A percentile compares a stretch with the other conserved stretches of the same genome.
Conservation (phyloP, 345 rosid genomes). For the Sisymbrium altissimum region DNA sequence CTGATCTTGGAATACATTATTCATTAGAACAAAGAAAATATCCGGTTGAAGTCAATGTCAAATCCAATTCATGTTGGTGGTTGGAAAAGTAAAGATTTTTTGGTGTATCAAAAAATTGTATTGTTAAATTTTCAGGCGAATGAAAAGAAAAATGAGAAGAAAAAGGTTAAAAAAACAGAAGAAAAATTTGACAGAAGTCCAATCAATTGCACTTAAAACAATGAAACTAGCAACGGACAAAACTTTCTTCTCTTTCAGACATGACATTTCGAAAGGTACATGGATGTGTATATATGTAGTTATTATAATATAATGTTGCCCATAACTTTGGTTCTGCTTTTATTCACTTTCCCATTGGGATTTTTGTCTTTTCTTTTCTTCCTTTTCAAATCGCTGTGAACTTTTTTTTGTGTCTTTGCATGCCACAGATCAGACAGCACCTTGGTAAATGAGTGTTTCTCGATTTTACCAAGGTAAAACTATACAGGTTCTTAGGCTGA, state of each 20-base stretch:
- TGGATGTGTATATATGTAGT: background rate
- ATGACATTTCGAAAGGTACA: slow-evolving; percentile 28
- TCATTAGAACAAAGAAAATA: no score
- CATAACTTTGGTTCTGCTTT: slow-evolving; percentile 25
- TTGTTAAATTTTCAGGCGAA: background rate
- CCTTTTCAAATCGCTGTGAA: slow-evolving; percentile 1
- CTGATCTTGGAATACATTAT: no score
- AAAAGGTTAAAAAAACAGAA: background rate
- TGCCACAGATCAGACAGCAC: slow-evolving; percentile 26
- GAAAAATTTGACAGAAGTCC: slow-evolving; percentile 10
- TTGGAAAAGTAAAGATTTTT: no score
- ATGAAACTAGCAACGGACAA: slow-evolving; percentile 32
- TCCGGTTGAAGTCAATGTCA: no score
- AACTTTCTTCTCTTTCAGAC: slow-evolving; percentile 26
- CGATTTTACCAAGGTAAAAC: slow-evolving; percentile 15
- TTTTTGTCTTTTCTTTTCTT: slow-evolving; percentile 4
- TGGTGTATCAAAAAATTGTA: no score
- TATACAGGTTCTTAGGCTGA: background rate
- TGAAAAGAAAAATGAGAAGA: background rate
- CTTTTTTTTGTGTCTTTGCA: slow-evolving; percentile 19
- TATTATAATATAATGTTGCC: slow-evolving; percentile 16
- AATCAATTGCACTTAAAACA: slow-evolving; percentile 22
- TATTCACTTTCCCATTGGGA: slow-evolving; percentile 17
- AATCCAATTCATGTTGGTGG: no score
- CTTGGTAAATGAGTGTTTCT: slow-evolving; percentile 27